Conservation (phyloP, 768 basidiomycete species). For the Podaxis rugospora region DNA sequence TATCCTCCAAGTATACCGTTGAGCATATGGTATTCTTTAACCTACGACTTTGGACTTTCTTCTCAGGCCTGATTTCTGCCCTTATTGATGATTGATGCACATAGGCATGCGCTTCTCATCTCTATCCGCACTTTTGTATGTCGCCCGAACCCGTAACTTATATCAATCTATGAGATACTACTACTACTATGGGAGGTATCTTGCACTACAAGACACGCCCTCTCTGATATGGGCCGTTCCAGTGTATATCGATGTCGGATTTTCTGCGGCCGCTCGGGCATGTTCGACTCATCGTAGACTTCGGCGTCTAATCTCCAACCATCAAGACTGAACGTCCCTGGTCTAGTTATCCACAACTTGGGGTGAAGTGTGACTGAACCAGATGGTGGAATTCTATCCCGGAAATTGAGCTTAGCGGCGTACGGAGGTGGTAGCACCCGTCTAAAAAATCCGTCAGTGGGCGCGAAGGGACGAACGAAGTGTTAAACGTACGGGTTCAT, state of each 20-base stretch:
- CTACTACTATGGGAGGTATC: slow-evolving; percentile 15
- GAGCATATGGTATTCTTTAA: background rate
- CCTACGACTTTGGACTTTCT: too few species aligned
- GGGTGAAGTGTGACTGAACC: slow-evolving; percentile 39
- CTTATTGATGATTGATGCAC: too few species aligned
- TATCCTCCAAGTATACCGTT: background rate
- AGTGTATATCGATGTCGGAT: slow-evolving; percentile 33
- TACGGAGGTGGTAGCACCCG: slow-evolving; percentile 50
- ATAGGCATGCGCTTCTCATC: background rate
- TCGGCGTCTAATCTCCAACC: slow-evolving; percentile 67
- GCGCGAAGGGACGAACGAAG: background rate
- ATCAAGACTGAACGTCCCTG: slow-evolving; percentile 61
- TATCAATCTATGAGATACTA: slow-evolving; percentile 11
- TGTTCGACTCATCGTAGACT: slow-evolving; percentile 11
- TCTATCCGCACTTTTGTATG: background rate
- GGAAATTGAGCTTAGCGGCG: slow-evolving; percentile 62
- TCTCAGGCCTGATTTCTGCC: too few species aligned
- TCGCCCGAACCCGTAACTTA: background rate
- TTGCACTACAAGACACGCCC: slow-evolving; percentile 27
- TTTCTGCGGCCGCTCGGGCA: background rate
- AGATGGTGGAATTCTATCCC: slow-evolving; percentile 51
- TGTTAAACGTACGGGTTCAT: slow-evolving; percentile 1
- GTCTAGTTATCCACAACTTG: slow-evolving; percentile 54
- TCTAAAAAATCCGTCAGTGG: slow-evolving; percentile 21
- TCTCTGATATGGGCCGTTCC: slow-evolving; percentile 23